Evolutionary conservation across 1,284 basidiomycete species (phyloP), one percentile per base, ranked within the genome.

Genomic region (Puccinia horiana): DNA sequence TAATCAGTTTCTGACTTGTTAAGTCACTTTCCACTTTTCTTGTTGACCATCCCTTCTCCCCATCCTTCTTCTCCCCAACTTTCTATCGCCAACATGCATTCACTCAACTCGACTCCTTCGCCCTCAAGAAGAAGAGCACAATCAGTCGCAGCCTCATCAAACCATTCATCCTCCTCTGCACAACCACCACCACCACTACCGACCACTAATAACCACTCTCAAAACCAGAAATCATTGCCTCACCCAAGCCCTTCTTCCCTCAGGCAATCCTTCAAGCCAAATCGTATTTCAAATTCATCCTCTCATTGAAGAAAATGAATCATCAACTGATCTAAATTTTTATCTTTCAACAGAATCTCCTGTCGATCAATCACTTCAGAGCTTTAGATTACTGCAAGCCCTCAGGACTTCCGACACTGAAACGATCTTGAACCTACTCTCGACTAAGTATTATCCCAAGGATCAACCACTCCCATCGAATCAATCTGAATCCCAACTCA

Each of bases 361-460:
- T 12, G 49, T 79, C 58, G 78, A 83, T 70, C 92, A 92, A 83
- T 91, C 93, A 1, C 87, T 93, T 8, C 92, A 92, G 86, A 92
- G 93, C 88, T 92, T 94, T 85, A 91, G 91, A 84, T 89, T 96
- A 8, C 89, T 96, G 12, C 90, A 92, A 6, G 94, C 94, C 4
- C 89, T 96, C 26, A 90, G 93, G 29, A 82, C 86, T 90, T 93
- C 93, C 63, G 92, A 95, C 85, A 91, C 93, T 0, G 89, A 91
- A 6, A 89, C 91, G 29, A 93, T 95, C n/a, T 92, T 93, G 84
- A 92, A 93, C 2, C 93, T 94, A 86, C 26, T 54, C 29, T 14
- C 42, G 1, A 67, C 52, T 58, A 26, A 37, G 63, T 37, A 47
- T 35, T 67, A 32, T 40, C 52, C 76, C 3, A 37, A 42, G 23